A percentile compares a stretch with the other conserved stretches of the same genome.
These are phyloP conservation scores for Ceratocystis cubensis DNA, from an alignment of 2,329 filamentous ascomycete species.

Conservation along the genomic window DNA sequence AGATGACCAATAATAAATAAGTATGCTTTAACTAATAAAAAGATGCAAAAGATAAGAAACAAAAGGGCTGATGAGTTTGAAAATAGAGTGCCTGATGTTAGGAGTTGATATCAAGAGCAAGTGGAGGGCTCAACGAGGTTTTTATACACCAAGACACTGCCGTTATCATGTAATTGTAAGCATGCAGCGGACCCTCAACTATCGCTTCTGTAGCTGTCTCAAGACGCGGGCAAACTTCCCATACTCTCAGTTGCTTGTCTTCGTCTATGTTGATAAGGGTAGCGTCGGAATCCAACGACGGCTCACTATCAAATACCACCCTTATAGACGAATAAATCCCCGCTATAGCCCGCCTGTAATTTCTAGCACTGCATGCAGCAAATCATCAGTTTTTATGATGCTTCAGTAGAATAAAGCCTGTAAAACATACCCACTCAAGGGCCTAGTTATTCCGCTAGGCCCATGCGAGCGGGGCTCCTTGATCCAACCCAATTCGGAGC, in stretches of 20 bases:
- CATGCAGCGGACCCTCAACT: neutral
- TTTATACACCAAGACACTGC: neutral
- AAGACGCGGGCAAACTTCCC: neutral
- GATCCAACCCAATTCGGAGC: neutral
- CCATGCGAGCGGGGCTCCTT: neutral
- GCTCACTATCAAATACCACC: neutral
- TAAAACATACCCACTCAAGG: neutral
- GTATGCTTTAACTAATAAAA: neutral
- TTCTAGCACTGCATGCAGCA: neutral
- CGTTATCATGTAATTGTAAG: neutral
- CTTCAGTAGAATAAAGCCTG: neutral
- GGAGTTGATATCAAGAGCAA: neutral
- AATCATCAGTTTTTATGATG: too few species aligned
- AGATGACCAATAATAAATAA: neutral
- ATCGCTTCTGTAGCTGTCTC: neutral
- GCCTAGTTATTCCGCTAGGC: neutral
- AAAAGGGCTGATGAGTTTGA: neutral
- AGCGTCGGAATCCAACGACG: constrained; percentile 3
- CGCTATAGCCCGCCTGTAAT: neutral
- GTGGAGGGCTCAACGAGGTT: neutral
- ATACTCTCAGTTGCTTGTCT: neutral
- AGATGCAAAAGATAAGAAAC: neutral
- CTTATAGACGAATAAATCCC: neutral
- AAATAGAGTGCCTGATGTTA: neutral
- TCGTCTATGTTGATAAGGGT: neutral